These are phyloP conservation scores for Lachnellula arida DNA, from an alignment of 2,329 filamentous ascomycete genomes.

Conservation along the genomic window DNA sequence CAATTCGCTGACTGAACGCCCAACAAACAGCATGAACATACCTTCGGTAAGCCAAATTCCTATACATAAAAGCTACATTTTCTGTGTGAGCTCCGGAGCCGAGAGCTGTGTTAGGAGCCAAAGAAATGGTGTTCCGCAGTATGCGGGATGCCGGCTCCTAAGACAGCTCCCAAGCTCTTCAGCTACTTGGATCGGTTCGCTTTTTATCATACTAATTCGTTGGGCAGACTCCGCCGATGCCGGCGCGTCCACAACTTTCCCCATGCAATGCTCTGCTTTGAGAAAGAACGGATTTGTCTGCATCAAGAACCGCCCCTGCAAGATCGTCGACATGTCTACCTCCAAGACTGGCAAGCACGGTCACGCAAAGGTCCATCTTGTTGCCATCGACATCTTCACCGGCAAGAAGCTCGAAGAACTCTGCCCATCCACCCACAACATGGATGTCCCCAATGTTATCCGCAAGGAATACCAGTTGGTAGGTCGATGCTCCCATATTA, in stretches of 20 bases:
- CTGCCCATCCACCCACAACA: constrained; percentile 95
- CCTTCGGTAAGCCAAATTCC: constrained; percentile 53
- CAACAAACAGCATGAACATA: constrained; percentile 39
- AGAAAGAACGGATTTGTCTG: constrained; percentile 98
- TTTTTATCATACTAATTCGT: no score
- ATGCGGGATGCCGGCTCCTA: no score
- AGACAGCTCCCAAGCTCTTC: no score
- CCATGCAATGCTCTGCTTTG: constrained; percentile 99
- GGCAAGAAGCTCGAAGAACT: constrained; percentile 99
- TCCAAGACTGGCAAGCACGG: constrained; percentile 99
- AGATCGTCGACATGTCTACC: constrained; percentile 99
- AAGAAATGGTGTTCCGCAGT: no score
- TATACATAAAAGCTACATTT: no score
- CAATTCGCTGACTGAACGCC: constrained; percentile 9
- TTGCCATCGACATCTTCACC: constrained; percentile 98
- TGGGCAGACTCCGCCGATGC: constrained; percentile 72
- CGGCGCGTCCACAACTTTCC: constrained; percentile 89
- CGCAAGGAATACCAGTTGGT: constrained; percentile 93
- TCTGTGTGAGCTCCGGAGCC: no score
- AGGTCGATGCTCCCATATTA: constrained; percentile 41
- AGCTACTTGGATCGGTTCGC: no score
- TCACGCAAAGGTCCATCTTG: constrained; percentile 99
- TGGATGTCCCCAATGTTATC: constrained; percentile 92
- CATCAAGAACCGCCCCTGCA: constrained; percentile 99
- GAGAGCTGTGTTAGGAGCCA: no score